Percentiles rank a stretch among this genome's conserved stretches.
Evolutionary conservation across 1,284 basidiomycete species (phyloP).

Genomic region (Austroboletus niveus): DNA sequence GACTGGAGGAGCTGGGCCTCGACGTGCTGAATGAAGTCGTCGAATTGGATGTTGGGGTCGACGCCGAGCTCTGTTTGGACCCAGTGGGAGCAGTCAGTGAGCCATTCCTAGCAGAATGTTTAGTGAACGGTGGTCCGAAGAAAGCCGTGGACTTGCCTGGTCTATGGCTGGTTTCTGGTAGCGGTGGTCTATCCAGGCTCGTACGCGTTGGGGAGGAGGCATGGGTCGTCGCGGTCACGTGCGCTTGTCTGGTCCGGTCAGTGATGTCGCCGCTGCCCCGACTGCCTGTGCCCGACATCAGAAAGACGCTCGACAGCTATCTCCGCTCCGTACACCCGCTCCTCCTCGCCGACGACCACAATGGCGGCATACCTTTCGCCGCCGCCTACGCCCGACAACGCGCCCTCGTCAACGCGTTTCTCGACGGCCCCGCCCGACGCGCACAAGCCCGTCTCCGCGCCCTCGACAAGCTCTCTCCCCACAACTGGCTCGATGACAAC

Average conservation of each 20-base stretch:
- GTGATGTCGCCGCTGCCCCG: constrained; percentile 42
- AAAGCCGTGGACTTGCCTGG: constrained; percentile 37
- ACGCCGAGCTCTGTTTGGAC: constrained; percentile 48
- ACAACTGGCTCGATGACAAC: constrained; percentile 96
- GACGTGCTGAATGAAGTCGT: constrained; percentile 49
- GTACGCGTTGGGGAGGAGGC: constrained; percentile 24
- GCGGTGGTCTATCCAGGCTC: constrained; percentile 44
- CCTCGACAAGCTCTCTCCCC: constrained; percentile 80
- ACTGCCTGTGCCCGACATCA: constrained; percentile 84
- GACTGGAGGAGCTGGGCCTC: constrained; percentile 70
- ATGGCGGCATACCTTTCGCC: constrained; percentile 52
- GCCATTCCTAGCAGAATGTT: constrained; percentile 56
- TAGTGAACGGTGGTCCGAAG: neutral
- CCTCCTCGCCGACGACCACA: constrained; percentile 70
- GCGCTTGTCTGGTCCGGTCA: constrained; percentile 18
- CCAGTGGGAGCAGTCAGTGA: constrained; percentile 68
- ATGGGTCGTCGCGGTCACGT: constrained; percentile 15
- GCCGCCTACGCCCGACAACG: constrained; percentile 30
- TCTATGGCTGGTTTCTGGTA: constrained; percentile 58
- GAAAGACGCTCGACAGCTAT: constrained; percentile 78
- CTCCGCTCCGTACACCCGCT: constrained; percentile 80
- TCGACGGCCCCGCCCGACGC: constrained; percentile 20
- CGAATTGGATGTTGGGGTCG: constrained; percentile 44
- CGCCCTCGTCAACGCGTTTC: constrained; percentile 19
- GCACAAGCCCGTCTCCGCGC: constrained; percentile 76